Evolutionary conservation across 108 stramenopile genomes (phyloP), one percentile per base, ranked within the genome.

Genomic region (Pseudonitzschia multiseries): DNA sequence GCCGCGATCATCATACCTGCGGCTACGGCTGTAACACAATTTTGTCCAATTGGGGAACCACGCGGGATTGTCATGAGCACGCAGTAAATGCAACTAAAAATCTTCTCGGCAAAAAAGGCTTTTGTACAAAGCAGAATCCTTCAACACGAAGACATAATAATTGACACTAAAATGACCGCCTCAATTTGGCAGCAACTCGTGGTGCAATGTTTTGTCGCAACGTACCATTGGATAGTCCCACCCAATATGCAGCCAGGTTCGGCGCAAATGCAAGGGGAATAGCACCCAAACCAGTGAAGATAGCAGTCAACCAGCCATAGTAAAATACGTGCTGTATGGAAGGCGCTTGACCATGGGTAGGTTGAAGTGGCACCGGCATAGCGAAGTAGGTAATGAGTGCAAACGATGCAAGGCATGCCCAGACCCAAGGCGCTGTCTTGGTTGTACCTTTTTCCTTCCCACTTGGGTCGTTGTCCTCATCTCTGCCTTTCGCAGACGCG

Each of bases 1-100:
- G 98, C 98, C 17, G 95, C 92, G 42, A 95, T 75, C 99, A 99
- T 99, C 97, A 99, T 98, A 12, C 99, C 99, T 15, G 96, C 97
- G 22, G 99, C 99, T 44, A 97, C 76, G 52, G 98, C 98, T 85
- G 71, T 61, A 48, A 76, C 59, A 48, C 61, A 22, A 48, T 27
- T 52, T n/a, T n/a, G n/a, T n/a, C n/a, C 52, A 52, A 52, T 52
- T 21, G 52, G 17, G 52, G 18, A 1, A 56, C 24, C 13, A 56
- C 12, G 18, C 12, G 17, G 1, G 12, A 18, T 48, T 48, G 46
- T 18, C 46, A 48, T 48, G 46, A 48, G 46, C 4, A 6, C 2
- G 36, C 4, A 36, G 6, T 36, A 48, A 48, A 48, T 48, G 46
- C 46, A 48, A 48, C 46, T 3, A 14, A 48, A 18, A n/a, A n/a